phyloP scores from a whole-genome alignment of 371 early-diverging fungal species.

The Mucor irregularis region DNA sequence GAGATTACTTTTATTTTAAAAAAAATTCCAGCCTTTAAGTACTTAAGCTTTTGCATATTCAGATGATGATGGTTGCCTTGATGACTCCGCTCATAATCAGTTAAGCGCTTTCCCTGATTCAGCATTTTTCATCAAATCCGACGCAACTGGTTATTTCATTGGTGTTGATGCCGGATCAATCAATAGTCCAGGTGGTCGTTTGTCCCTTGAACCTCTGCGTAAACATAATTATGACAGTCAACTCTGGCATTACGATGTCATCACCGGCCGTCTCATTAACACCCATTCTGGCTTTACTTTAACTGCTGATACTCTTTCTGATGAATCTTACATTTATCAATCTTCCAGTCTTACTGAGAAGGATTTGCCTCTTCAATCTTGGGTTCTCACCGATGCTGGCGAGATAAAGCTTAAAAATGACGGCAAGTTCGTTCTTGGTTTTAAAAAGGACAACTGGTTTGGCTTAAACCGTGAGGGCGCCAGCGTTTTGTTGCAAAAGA shows the following conservation, averaged over 20 bases:
- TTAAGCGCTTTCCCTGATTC: conserved; percentile 32
- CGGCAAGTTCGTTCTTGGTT: conserved; percentile 42
- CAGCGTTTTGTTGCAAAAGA: conserved; percentile 37
- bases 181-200: conserved; percentile 25
- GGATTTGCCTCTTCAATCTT: conserved; percentile 27
- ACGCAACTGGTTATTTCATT: conserved; percentile 36
- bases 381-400: conserved; percentile 27
- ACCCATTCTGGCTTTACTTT: conserved; percentile 54
- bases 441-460: conserved; percentile 49
- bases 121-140: conserved; percentile 45
- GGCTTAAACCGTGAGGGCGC: conserved; percentile 35
- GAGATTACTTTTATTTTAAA: not conserved
- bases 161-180: conserved; percentile 34
- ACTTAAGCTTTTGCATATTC: conserved; percentile 7
- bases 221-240: conserved; percentile 41
- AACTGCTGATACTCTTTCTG: conserved; percentile 45
- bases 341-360: conserved; percentile 21
- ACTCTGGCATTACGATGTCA: conserved; percentile 53
- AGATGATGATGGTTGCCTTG: conserved; percentile 30
- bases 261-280: conserved; percentile 48
- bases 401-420: conserved; percentile 39
- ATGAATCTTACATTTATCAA: conserved; percentile 47
- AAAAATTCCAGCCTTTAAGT: not conserved
- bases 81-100: conserved; percentile 23
- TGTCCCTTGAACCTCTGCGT: conserved; percentile 38